phyloP scores from a whole-genome alignment of 78 protist species.

The Mantamonas sphyraenae region DNA sequence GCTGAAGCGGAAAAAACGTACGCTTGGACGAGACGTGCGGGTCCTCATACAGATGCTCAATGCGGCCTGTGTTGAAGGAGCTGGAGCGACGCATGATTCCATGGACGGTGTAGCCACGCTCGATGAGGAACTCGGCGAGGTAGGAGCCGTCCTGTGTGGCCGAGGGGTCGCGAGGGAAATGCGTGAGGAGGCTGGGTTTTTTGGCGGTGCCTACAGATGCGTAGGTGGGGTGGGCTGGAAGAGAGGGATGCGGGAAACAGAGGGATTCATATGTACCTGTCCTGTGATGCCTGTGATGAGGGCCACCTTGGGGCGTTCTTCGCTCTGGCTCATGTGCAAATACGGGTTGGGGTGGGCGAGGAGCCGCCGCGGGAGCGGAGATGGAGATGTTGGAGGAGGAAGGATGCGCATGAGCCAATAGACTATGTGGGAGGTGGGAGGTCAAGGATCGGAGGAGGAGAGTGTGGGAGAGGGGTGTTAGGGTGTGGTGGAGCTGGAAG shows the following conservation, averaged over 20 bases:
- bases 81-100: constrained; percentile 83
- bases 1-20: too few species aligned
- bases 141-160: constrained; percentile 80
- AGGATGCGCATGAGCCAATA: background rate
- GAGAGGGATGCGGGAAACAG: too few species aligned
- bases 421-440: background rate
- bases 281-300: constrained; percentile 92
- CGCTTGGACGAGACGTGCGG: too few species aligned
- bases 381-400: too few species aligned
- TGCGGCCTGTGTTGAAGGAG: constrained; percentile 75
- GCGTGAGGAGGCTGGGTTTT: background rate
- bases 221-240: too few species aligned
- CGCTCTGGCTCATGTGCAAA: background rate
- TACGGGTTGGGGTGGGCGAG: too few species aligned
- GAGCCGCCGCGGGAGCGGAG: too few species aligned
- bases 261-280: constrained; percentile 14
- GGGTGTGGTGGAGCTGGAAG: too few species aligned
- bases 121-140: constrained; percentile 80
- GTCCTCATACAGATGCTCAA: constrained; percentile 67
- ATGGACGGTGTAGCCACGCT: constrained; percentile 75
- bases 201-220: background rate
- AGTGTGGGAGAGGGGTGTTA: background rate
- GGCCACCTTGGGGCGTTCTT: constrained; percentile 55
- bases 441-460: background rate
- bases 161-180: too few species aligned